Conservation (phyloP, 352 stramenopile species). For the Thalassiosira hispida region DNA sequence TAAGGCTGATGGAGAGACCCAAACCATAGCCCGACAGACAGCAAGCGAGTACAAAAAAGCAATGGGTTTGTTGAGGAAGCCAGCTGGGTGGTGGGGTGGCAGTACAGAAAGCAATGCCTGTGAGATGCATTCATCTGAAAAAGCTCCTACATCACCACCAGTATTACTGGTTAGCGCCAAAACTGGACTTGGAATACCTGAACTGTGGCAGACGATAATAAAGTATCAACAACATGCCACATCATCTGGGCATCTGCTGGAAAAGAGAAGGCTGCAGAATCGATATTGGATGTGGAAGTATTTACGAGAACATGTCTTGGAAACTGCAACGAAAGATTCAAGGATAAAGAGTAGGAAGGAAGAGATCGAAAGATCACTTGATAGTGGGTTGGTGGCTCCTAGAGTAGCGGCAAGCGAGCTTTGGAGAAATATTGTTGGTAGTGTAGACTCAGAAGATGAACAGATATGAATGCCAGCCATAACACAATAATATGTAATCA, state of each 20-base stretch:
- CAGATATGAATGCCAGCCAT: not conserved
- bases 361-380: constrained; percentile 45
- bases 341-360: constrained; percentile 43
- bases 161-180: constrained; percentile 72
- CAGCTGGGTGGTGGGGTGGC: constrained; percentile 48
- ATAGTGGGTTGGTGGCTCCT: constrained; percentile 41
- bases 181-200: constrained; percentile 56
- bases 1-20: constrained; percentile 92
- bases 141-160: constrained; percentile 40
- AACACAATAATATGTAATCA: not conserved
- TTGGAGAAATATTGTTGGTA: constrained; percentile 43
- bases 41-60: constrained; percentile 73
- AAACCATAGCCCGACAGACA: constrained; percentile 62
- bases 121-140: constrained; percentile 1
- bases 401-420: constrained; percentile 62
- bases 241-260: constrained; percentile 49
- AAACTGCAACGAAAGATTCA: constrained; percentile 52
- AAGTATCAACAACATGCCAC: constrained; percentile 52
- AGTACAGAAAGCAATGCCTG: constrained; percentile 11
- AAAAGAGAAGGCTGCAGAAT: constrained; percentile 59
- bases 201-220: constrained; percentile 68
- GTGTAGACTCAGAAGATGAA: constrained; percentile 6
- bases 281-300: constrained; percentile 84
- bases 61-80: constrained; percentile 54
- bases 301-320: constrained; percentile 61